A percentile compares a stretch with the other conserved stretches of the same genome.
phyloP scores from a whole-genome alignment of 2,329 filamentous ascomycete genomes.

The Trichoderma oligosporum region DNA sequence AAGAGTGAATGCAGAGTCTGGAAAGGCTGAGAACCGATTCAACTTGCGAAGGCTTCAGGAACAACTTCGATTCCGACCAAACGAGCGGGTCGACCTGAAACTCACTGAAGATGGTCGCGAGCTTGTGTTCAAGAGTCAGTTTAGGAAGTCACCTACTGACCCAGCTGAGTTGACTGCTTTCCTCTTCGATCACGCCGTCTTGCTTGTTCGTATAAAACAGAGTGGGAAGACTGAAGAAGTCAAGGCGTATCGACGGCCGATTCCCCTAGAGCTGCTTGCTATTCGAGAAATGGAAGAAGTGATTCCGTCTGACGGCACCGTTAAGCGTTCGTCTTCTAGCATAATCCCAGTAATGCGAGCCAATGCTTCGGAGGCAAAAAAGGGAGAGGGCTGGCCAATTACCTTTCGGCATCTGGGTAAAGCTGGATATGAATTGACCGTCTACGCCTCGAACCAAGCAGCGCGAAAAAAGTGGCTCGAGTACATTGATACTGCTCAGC shows the following conservation, averaged over 20 bases:
- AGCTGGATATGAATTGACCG: slow-evolving; percentile 86
- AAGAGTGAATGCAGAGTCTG: slow-evolving; percentile 89
- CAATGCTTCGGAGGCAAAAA: slow-evolving; percentile 52
- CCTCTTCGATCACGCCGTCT: slow-evolving; percentile 91
- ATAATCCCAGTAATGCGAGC: slow-evolving; percentile 59
- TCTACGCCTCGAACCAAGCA: slow-evolving; percentile 81
- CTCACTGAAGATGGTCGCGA: slow-evolving; percentile 91
- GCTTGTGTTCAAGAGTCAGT: slow-evolving; percentile 85
- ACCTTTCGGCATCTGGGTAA: slow-evolving; percentile 96
- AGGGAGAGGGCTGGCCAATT: slow-evolving; percentile 79
- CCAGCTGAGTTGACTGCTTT: slow-evolving; percentile 88
- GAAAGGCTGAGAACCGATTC: slow-evolving; percentile 96
- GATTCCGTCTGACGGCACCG: slow-evolving; percentile 71
- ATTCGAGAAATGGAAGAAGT: slow-evolving; percentile 98
- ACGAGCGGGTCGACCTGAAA: slow-evolving; percentile 89
- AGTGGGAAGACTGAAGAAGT: slow-evolving; percentile 92
- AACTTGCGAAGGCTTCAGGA: slow-evolving; percentile 89
- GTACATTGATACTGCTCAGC: slow-evolving; percentile 86
- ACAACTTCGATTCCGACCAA: slow-evolving; percentile 83
- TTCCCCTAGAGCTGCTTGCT: slow-evolving; percentile 85
- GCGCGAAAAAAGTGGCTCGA: slow-evolving; percentile 96
- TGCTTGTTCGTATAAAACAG: slow-evolving; percentile 86
- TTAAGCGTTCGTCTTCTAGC: slow-evolving; percentile 85
- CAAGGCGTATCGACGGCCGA: slow-evolving; percentile 89
- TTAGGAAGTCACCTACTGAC: slow-evolving; percentile 91